Percentiles rank a stretch among this genome's conserved stretches.
Conservation (phyloP, 106 monocot species). For the Dendrobium chrysotoxum region DNA sequence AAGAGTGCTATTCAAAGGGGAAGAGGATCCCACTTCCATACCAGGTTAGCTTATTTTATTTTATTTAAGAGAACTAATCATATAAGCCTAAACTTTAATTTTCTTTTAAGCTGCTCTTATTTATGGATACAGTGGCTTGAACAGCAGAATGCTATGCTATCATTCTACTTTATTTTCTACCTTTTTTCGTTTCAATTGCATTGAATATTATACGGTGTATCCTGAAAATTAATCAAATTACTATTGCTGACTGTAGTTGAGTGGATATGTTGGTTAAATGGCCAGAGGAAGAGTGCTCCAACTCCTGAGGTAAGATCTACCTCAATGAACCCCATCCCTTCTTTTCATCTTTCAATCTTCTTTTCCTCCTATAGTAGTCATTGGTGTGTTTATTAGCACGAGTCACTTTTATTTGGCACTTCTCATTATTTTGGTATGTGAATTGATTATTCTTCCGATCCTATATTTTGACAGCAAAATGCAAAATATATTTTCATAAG, state of each 20-base stretch:
- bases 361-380: neutral
- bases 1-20: slow-evolving; percentile 87
- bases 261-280: slow-evolving; percentile 99
- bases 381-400: neutral
- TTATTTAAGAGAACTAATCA: neutral
- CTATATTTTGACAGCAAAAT: neutral
- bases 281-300: slow-evolving; percentile 92
- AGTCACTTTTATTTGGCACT: neutral
- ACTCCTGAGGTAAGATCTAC: slow-evolving; percentile 57
- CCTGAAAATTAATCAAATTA: slow-evolving; percentile 13
- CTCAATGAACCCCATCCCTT: neutral
- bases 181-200: neutral
- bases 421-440: neutral
- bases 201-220: neutral
- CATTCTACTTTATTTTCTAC: neutral
- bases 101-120: neutral
- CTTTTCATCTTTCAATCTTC: neutral
- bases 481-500: neutral
- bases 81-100: neutral
- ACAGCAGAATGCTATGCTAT: neutral
- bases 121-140: neutral
- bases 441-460: neutral
- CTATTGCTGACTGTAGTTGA: slow-evolving; percentile 57
- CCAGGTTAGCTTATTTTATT: slow-evolving; percentile 50
- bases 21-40: slow-evolving; percentile 79